Base-by-base conservation (phyloP, 257 asterid species). In the Solanum pinnatisectum region DNA sequence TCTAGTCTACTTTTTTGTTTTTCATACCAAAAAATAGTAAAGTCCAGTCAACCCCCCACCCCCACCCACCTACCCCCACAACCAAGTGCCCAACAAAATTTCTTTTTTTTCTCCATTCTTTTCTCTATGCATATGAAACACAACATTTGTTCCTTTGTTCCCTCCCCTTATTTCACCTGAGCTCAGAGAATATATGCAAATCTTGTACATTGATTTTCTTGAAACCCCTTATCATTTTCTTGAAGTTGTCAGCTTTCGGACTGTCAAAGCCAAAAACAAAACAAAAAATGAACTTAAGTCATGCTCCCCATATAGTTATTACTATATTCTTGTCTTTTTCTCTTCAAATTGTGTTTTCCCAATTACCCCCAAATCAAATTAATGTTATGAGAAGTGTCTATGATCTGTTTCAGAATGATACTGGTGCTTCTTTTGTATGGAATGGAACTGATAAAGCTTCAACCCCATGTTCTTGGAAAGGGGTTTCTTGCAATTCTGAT, bases 381-480 rank as follows among this genome's bases (percentile, higher is more conserved):
- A 90, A 79, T 87, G 87, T 84, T 52, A 93, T 94, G 92, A 68
- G 10, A 49, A 91, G 88, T 33, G 71, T 91, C 33, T 93, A 94
- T 86, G 91, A 88, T 15, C 85, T 93, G 86, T 49, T 94, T 72
- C 87, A 87, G 67, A 91, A 90, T 42, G 85, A 87, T 33, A 88
- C 92, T 35, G 87, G 70, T 40, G 11, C 91, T 82, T 87, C 92
- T 32, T 92, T 92, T 90, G 85, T 86, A 84, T 93, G 95, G 95
- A 83, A 30, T 59, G 39, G 68, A 16, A 42, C 32, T 89, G 22
- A 20, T 56, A 84, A 49, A 85, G 25, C 7, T 25, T 93, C 98
- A 1, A 88, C 44, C 86, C 98, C 98, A 32, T 96, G 98, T 91
- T 91, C 96, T 18, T 96, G 98, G 98, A 89, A 5, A 81, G 98